A percentile compares a stretch with the other conserved stretches of the same genome.
These are phyloP conservation scores for Trichoderma endophyticum DNA, from an alignment of 2,329 filamentous ascomycete species.

Conservation along the genomic window DNA sequence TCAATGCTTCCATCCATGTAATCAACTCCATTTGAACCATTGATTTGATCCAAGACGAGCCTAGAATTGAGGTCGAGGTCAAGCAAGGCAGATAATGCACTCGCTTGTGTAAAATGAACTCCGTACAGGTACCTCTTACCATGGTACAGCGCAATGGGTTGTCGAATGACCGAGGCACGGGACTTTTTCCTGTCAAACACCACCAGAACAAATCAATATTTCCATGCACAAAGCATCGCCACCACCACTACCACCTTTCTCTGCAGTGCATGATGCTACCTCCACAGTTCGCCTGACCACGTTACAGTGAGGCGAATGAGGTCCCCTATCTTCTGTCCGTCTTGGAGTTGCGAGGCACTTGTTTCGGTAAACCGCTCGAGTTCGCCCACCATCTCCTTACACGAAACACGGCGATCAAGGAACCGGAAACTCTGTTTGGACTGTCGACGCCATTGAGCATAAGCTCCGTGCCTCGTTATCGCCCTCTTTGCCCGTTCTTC, in stretches of 20 bases:
- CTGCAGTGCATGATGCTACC: background rate
- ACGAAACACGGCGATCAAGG: background rate
- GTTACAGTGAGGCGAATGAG: background rate
- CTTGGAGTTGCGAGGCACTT: background rate
- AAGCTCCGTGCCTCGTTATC: background rate
- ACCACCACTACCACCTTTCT: background rate
- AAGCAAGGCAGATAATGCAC: background rate
- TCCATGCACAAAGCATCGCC: background rate
- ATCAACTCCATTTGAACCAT: background rate
- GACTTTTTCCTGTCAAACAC: background rate
- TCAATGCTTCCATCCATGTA: background rate
- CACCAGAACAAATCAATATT: background rate
- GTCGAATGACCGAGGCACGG: background rate
- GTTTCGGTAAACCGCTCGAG: background rate
- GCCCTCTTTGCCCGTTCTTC: background rate
- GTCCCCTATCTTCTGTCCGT: background rate
- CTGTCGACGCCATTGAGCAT: background rate
- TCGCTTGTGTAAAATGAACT: background rate
- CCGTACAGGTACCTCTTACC: background rate
- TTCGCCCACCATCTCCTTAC: background rate
- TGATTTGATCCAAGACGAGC: background rate
- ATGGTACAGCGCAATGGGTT: background rate
- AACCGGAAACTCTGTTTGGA: background rate
- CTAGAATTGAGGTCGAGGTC: background rate
- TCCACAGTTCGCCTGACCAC: background rate